These are phyloP conservation scores for Geranomyces variabilis DNA, from an alignment of 192 early-diverging fungal species.

Conservation along the genomic window DNA sequence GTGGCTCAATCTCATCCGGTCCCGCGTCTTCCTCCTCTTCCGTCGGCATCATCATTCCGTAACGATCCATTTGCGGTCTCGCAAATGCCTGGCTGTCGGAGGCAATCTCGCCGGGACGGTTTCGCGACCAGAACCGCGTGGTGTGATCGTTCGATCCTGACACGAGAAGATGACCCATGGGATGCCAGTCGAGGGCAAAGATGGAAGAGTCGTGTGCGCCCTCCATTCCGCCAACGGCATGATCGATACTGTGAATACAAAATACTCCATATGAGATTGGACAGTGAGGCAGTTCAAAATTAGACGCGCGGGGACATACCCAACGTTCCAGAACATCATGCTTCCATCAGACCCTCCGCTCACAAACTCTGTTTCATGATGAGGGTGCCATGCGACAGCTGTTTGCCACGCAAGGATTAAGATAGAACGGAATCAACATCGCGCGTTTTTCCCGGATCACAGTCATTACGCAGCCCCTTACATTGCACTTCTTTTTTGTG, in stretches of 20 bases:
- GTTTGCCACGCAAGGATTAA: not conserved
- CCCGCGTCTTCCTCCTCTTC: slow-evolving; percentile 5
- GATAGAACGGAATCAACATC: not conserved
- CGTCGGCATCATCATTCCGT: not conserved
- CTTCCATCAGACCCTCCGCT: slow-evolving; percentile 90
- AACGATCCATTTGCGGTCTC: not conserved
- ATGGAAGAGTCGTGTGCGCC: slow-evolving; percentile 86
- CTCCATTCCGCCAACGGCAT: slow-evolving; percentile 61
- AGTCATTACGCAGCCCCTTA: slow-evolving; percentile 39
- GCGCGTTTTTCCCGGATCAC: not conserved
- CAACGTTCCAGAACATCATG: slow-evolving; percentile 85
- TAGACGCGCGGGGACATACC: no score
- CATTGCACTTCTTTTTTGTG: slow-evolving; percentile 87
- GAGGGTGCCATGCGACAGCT: slow-evolving; percentile 94
- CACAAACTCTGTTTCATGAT: slow-evolving; percentile 85
- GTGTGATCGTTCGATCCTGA: slow-evolving; percentile 96
- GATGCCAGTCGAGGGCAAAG: slow-evolving; percentile 98
- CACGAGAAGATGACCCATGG: slow-evolving; percentile 90
- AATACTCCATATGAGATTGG: slow-evolving; percentile 4
- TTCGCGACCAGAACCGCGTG: slow-evolving; percentile 93
- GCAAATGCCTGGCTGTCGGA: slow-evolving; percentile 47
- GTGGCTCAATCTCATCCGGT: not conserved
- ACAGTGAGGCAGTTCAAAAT: no score
- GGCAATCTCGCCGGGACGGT: slow-evolving; percentile 77
- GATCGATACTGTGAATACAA: slow-evolving; percentile 44